These are phyloP conservation scores for Phascolomyces articulosus DNA, from an alignment of 371 early-diverging fungal genomes.

Conservation along the genomic window DNA sequence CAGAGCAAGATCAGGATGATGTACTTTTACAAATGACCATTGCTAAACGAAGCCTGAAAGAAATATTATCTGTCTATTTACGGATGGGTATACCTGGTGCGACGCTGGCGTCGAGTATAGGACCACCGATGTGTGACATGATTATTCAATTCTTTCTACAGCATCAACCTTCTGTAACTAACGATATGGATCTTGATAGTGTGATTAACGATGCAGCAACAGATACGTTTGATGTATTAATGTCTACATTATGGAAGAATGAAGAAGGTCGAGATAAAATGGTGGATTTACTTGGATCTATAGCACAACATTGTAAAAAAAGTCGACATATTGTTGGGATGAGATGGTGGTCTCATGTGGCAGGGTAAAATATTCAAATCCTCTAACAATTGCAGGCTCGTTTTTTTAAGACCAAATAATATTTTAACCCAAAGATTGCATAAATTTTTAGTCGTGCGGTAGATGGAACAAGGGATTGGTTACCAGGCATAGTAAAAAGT, in stretches of 20 bases:
- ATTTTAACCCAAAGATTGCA: neutral
- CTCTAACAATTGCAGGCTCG: neutral
- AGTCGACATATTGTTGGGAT: slow-evolving; percentile 32
- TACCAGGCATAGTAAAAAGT: slow-evolving; percentile 3
- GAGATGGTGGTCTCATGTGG: slow-evolving; percentile 46
- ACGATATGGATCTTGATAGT: slow-evolving; percentile 7
- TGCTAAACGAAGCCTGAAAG: slow-evolving; percentile 37
- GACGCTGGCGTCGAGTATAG: slow-evolving; percentile 20
- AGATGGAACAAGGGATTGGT: slow-evolving; percentile 5
- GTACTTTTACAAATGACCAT: slow-evolving; percentile 21
- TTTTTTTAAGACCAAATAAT: neutral
- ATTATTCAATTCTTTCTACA: neutral
- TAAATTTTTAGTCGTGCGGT: neutral
- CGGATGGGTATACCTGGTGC: slow-evolving; percentile 46
- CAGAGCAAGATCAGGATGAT: slow-evolving; percentile 12
- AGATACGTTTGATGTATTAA: slow-evolving; percentile 36
- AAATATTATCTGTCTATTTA: slow-evolving; percentile 39
- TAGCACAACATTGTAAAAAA: slow-evolving; percentile 26
- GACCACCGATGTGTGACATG: neutral
- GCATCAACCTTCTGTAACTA: neutral
- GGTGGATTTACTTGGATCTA: slow-evolving; percentile 25
- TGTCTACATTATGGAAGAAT: slow-evolving; percentile 29
- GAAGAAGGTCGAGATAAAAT: slow-evolving; percentile 27
- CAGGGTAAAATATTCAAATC: slow-evolving; percentile 23
- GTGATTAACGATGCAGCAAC: slow-evolving; percentile 21